Evolutionary conservation across 2,329 filamentous ascomycete species (phyloP), one percentile per base, ranked within the genome.

Genomic region (Epichloe aotearoae): DNA sequence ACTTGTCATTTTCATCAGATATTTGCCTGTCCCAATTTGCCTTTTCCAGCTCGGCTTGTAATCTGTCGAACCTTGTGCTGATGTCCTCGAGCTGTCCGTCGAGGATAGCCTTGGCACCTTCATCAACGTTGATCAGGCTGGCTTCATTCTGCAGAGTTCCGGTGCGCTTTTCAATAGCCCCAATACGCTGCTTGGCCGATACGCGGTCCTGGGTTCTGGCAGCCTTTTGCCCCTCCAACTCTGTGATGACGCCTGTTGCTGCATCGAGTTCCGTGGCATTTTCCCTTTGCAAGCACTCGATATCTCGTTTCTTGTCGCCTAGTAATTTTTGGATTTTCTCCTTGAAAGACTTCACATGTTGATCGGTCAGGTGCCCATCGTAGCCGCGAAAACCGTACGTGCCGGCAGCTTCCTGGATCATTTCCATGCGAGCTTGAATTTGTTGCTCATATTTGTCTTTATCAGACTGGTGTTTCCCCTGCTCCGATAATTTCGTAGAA

Each of bases 391-490:
- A 86, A 52, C 80, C 82, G 65, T 95, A 86, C 26, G 74, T 75
- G 44, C 80, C 75, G 15, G 91, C 88, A 38, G 87, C 82, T 52
- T 90, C 83, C 56, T 83, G 88, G 50, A 96, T 81, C 64, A 95
- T 77, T 10, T 77, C 74, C 59, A 84, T 76, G 39, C 91, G 84
- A 43, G 78, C 73, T 57, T 80, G 73, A 3, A 95, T 64, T 56
- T 96, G 86, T 4, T 84, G 80, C 62, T 96, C 88, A 62, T 93
- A 88, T 59, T 85, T 87, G 54, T 87, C 84, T 68, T 91, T 89
- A 62, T 95, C 84, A 2, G 90, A 91, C 65, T 93, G 80, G 58
- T 84, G 82, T 57, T 84, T 87, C 42, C 91, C 91, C 58, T 81
- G 76, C 58, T 89, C 84, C 1, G 77, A 70, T 38, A 79, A 70